Base-by-base conservation (phyloP, 2,329 filamentous ascomycete genomes). In the Aspergillus transmontanensis region DNA sequence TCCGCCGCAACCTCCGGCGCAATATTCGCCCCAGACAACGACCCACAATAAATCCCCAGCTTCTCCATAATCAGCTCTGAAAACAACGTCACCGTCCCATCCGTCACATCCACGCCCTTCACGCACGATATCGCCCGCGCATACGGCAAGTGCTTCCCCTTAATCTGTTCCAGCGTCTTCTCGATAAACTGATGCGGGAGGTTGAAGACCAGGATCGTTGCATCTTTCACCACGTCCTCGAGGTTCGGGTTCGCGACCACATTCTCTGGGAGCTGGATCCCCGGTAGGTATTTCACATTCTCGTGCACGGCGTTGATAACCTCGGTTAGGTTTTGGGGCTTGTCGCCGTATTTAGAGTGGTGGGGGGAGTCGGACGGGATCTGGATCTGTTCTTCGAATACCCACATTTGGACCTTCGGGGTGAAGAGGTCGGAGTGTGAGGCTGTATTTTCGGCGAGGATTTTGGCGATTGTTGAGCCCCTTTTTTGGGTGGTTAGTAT, bases 391-490 rank as follows among this genome's bases (percentile, higher is more conserved):
- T 89, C 84, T 74, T 97, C 91, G 76, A 67, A 67, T 19, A 67
- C 65, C 65, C 65, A 67, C 63, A 67, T 65, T n/a, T 61, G 63
- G 9, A 67, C 59, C 61, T 92, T 84, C 74, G 89, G 83, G 73
- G 97, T 90, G 76, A 97, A 97, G 50, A 96, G 76, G 36, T 92
- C 86, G 5, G 88, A 85, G 79, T 96, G 84, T 63, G 86, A 88
- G 64, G 85, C 86, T 48, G 91, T 91, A 80, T 96, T 97, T 79
- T 97, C 93, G 69, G 93, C 93, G 55, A 97, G 86, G 68, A 98
- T 94, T 81, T 98, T 98, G 76, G 92, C 88, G 80, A 98, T 97
- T 61, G 94, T 96, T 64, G 93, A 97, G 71, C 94, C 94, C 93
- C 91, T 94, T 26, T 10, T 60, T 41, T 55, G 43, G 23, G 9